Conservation (phyloP, 208 protist species). For the Crithidia bombi region DNA sequence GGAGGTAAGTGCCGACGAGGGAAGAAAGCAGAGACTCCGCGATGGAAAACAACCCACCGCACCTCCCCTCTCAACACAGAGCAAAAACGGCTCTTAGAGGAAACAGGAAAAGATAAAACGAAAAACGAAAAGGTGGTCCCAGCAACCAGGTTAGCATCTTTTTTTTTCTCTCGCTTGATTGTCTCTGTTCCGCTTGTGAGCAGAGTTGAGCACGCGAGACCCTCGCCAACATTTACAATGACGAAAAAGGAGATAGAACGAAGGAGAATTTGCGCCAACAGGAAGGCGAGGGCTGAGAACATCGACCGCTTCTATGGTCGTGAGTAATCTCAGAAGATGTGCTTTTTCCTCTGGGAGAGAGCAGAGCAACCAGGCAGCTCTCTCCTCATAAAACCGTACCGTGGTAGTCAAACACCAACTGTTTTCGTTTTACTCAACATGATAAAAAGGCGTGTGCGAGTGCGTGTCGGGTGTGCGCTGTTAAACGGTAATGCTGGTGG, state of each 20-base stretch:
- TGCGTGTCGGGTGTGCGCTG: neutral
- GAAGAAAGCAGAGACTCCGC: constrained; percentile 24
- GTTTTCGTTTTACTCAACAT: neutral
- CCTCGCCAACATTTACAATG: neutral
- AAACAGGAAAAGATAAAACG: neutral
- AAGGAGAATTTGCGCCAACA: neutral
- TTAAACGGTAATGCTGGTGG: too few relatives aligned
- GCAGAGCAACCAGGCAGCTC: too few relatives aligned
- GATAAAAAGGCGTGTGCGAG: neutral
- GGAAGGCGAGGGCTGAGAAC: neutral
- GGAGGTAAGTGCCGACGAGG: neutral
- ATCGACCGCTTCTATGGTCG: constrained; percentile 21
- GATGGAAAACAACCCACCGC: too few relatives aligned
- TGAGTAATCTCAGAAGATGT: neutral
- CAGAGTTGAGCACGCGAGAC: neutral
- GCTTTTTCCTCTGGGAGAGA: too few relatives aligned
- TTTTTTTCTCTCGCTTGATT: neutral
- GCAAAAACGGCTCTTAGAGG: too few relatives aligned
- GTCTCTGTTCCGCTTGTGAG: neutral
- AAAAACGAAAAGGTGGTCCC: neutral
- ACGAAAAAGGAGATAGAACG: neutral
- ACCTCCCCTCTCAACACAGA: too few relatives aligned
- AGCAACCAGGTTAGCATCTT: too few relatives aligned
- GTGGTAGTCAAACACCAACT: too few relatives aligned
- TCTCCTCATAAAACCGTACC: too few relatives aligned